Conservation (phyloP, 257 asterid genomes). For the Pogostemon cablin region DNA sequence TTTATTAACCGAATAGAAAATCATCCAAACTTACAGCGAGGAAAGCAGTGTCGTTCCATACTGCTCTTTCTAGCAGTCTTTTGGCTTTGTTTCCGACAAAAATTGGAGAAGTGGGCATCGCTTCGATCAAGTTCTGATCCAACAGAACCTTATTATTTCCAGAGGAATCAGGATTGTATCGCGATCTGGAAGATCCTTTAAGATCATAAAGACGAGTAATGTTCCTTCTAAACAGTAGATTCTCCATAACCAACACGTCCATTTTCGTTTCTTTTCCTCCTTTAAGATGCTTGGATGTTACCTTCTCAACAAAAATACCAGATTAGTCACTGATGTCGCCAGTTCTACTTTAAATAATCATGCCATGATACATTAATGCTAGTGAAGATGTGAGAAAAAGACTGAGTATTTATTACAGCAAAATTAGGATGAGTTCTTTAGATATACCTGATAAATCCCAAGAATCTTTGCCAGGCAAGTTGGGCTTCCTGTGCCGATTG, state of each 20-base stretch:
- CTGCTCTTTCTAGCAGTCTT: slow-evolving; percentile 83
- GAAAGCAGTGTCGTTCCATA: slow-evolving; percentile 96
- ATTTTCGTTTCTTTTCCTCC: slow-evolving; percentile 94
- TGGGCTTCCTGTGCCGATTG: slow-evolving; percentile 72
- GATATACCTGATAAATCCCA: slow-evolving; percentile 93
- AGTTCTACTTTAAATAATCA: slow-evolving; percentile 4
- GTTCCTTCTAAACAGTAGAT: slow-evolving; percentile 85
- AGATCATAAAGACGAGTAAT: slow-evolving; percentile 87
- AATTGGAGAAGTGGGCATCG: slow-evolving; percentile 97
- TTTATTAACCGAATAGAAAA: slow-evolving; percentile 9
- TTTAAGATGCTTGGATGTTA: slow-evolving; percentile 70
- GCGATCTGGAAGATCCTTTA: slow-evolving; percentile 92
- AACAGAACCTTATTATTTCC: slow-evolving; percentile 89
- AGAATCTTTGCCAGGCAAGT: slow-evolving; percentile 94
- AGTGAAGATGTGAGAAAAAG: slow-evolving; percentile 4
- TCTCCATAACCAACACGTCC: slow-evolving; percentile 96
- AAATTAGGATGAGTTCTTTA: slow-evolving; percentile 11
- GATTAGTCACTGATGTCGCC: slow-evolving; percentile 16
- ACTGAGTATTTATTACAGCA: background rate
- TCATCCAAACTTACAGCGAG: slow-evolving; percentile 73
- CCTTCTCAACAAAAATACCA: slow-evolving; percentile 50
- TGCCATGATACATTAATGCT: too few species aligned
- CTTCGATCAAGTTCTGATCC: slow-evolving; percentile 95
- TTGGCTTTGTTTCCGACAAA: slow-evolving; percentile 94
- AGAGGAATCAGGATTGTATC: slow-evolving; percentile 83